Conservation (phyloP, 768 basidiomycete genomes). For the Clitopilus hobsonii region DNA sequence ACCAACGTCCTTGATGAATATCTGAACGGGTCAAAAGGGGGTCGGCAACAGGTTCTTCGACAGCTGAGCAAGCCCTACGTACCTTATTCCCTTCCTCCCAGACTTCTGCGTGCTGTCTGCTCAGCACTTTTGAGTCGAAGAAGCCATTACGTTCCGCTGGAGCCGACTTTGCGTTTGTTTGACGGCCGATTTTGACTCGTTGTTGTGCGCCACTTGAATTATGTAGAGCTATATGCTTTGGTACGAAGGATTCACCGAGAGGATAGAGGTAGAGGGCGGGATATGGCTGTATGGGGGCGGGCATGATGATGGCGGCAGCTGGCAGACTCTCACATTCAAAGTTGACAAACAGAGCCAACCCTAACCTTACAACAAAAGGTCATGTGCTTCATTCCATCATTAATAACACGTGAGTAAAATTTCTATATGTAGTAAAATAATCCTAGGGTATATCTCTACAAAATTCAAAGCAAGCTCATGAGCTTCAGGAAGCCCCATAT, state of each 20-base stretch:
- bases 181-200: constrained; percentile 86
- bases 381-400: neutral
- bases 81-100: constrained; percentile 92
- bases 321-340: constrained; percentile 8
- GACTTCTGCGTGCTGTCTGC: constrained; percentile 92
- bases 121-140: constrained; percentile 91
- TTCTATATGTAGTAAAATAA: neutral
- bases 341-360: neutral
- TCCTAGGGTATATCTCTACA: neutral
- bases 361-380: neutral
- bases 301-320: constrained; percentile 13
- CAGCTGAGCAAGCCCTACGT: constrained; percentile 12
- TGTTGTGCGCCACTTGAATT: constrained; percentile 30
- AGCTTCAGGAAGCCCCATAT: constrained; percentile 39
- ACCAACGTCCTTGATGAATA: constrained; percentile 98
- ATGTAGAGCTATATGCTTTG: constrained; percentile 81
- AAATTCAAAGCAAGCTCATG: constrained; percentile 14
- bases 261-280: constrained; percentile 72
- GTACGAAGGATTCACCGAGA: constrained; percentile 86
- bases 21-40: constrained; percentile 41
- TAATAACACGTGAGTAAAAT: constrained; percentile 1
- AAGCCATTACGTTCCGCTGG: constrained; percentile 90
- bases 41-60: constrained; percentile 5
- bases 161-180: constrained; percentile 91
- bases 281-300: constrained; percentile 14